These are phyloP conservation scores for Marasmius fiardii DNA, from an alignment of 1,284 basidiomycete genomes.

Conservation along the genomic window DNA sequence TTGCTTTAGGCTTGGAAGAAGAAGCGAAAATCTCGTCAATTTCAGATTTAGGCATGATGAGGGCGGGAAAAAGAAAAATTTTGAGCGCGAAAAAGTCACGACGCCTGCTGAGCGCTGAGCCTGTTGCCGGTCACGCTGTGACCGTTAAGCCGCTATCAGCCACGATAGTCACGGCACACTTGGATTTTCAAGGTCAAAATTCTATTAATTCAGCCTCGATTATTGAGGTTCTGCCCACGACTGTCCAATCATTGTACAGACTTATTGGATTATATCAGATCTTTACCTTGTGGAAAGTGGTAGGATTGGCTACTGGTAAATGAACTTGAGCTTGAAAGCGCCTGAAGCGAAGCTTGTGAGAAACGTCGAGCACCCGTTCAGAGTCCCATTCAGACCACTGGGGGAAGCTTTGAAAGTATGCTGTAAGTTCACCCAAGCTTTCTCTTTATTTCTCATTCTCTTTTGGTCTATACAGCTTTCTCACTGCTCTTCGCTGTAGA, in stretches of 20 bases:
- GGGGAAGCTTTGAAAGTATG: background rate
- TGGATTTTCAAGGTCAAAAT: no score
- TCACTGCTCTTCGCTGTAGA: background rate
- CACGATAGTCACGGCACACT: no score
- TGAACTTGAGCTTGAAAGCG: background rate
- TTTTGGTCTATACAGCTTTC: background rate
- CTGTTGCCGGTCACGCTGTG: no score
- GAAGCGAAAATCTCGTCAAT: slow-evolving; percentile 76
- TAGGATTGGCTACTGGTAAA: background rate
- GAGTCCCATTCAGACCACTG: background rate
- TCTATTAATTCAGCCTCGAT: no score
- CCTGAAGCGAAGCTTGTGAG: background rate
- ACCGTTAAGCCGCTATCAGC: no score
- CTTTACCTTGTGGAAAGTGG: no score
- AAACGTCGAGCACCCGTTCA: background rate
- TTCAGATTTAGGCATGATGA: slow-evolving; percentile 52
- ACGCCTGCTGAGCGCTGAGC: no score
- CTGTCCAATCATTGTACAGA: no score
- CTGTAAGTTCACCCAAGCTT: background rate
- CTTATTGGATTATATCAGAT: no score
- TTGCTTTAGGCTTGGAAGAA: slow-evolving; percentile 39
- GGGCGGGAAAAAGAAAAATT: slow-evolving; percentile 11
- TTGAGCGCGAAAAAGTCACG: background rate
- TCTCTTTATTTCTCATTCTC: background rate
- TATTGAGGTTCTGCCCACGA: no score